Base-by-base conservation (phyloP, 441 rosid genomes). In the Croton setiger region DNA sequence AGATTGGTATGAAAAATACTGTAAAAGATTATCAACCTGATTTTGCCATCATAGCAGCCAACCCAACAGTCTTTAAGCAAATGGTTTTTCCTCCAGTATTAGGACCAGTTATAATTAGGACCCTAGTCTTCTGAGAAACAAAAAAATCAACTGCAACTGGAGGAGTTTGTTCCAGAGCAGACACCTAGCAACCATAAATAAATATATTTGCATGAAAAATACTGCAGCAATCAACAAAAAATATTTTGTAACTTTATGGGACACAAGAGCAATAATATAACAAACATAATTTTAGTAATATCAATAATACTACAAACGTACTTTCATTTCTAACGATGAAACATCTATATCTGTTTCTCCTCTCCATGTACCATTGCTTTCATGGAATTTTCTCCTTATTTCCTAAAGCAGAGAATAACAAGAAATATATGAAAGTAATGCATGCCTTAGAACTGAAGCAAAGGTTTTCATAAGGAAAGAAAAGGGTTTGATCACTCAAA, bases 21-120 rank as follows among this genome's bases (percentile, higher is more conserved):
- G 18, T 27, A 20, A 63, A 56, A 33, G 52, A 62, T 69, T n/a
- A 14, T 63, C 70, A 66, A 88, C 99, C 99, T 80, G 99, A 86
- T 85, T 92, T 94, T 69, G 96, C 98, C 99, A 94, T 94, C 91
- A 94, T 81, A 69, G 94, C 88, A 66, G 98, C 96, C 80, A 94
- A 86, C 79, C 96, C 99, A 77, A 90, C 77, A 49, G 99, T 90
- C 86, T 94, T 94, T 63, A 92, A 83, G 86, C 89, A 88, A 64
- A 87, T 87, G 58, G 98, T 94, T 86, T 94, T 94, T 66, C 99
- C 99, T 58, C 99, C 99, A 11, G 98, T 94, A 73, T 94, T 92
- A 23, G 99, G 99, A 67, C 98, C 98, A n/a, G 99, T 94, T 67
- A 94, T 86, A 61, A 90, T 81, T 75, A 92, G 81, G 75, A 94